Conservation (phyloP, 2,329 filamentous ascomycete species). For the Blastomyces silverae region DNA sequence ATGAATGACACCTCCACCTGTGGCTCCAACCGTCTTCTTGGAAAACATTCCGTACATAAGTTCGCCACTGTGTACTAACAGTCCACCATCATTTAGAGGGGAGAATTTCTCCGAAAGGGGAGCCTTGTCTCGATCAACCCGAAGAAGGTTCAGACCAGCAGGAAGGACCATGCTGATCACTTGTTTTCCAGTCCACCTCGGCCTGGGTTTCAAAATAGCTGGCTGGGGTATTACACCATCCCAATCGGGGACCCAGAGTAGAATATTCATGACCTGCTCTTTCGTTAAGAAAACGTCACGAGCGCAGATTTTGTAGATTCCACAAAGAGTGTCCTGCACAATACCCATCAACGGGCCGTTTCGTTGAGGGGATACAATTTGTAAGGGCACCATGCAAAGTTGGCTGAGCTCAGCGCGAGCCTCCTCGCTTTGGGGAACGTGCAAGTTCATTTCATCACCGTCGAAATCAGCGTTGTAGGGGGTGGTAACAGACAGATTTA, state of each 20-base stretch:
- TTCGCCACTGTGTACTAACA: conserved; percentile 79
- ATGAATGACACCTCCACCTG: conserved; percentile 85
- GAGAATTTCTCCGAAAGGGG: conserved; percentile 49
- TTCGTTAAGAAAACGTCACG: conserved; percentile 86
- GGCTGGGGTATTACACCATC: conserved; percentile 89
- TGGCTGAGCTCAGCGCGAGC: conserved; percentile 90
- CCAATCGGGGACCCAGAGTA: conserved; percentile 98
- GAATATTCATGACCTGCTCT: conserved; percentile 89
- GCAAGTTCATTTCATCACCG: conserved; percentile 99
- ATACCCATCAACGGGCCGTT: conserved; percentile 99
- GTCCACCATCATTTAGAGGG: conserved; percentile 66
- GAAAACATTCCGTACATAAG: conserved; percentile 83
- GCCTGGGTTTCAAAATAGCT: conserved; percentile 85
- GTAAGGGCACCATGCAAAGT: conserved; percentile 93
- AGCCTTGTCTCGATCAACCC: conserved; percentile 56
- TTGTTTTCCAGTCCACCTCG: conserved; percentile 97
- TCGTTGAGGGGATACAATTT: conserved; percentile 95
- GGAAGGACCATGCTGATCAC: conserved; percentile 91
- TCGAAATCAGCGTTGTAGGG: conserved; percentile 99
- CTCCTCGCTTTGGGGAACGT: conserved; percentile 96
- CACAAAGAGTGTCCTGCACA: conserved; percentile 93
- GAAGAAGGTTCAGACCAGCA: conserved; percentile 69
- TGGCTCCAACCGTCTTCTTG: conserved; percentile 91
- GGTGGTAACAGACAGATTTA: conserved; percentile 95
- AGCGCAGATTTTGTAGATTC: conserved; percentile 93